Percentiles rank a stretch among this genome's conserved stretches.
These are phyloP conservation scores for Mangifera indica DNA, from an alignment of 345 rosid genomes.

Conservation along the genomic window DNA sequence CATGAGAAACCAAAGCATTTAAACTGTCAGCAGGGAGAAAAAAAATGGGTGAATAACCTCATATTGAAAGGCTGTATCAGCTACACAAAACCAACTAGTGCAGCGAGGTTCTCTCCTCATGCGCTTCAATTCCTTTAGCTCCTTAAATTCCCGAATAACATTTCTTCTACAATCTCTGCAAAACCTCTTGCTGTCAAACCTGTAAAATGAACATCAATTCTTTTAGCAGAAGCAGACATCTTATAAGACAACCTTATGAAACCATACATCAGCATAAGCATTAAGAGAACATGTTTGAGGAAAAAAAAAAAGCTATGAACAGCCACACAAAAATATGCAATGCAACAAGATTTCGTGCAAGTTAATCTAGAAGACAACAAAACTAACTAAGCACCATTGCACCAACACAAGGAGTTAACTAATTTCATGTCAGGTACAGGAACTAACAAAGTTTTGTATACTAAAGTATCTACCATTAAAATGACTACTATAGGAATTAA, in stretches of 20 bases:
- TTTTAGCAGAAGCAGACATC: conserved; percentile 16
- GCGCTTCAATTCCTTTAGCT: conserved; percentile 90
- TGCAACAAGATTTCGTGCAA: background rate
- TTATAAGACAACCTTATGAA: conserved; percentile 2
- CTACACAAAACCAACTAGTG: conserved; percentile 87
- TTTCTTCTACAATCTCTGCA: conserved; percentile 96
- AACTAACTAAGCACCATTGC: background rate
- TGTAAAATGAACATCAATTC: conserved; percentile 31
- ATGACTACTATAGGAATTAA: background rate
- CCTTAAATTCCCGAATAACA: conserved; percentile 92
- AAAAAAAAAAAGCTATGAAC: background rate
- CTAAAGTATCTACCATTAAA: background rate
- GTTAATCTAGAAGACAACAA: background rate
- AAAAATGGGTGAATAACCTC: conserved; percentile 50
- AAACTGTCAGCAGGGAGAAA: background rate
- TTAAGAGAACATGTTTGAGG: background rate
- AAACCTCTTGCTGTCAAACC: conserved; percentile 97
- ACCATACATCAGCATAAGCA: conserved; percentile 9
- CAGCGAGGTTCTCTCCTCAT: conserved; percentile 82
- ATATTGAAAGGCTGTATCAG: conserved; percentile 80
- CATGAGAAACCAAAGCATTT: conserved; percentile 2
- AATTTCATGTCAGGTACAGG: background rate
- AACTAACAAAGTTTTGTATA: background rate
- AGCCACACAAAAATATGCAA: background rate
- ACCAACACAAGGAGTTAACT: background rate